Base-by-base conservation (phyloP, 1,139 yeast genomes). In the Geotrichum citri-aurantii region DNA sequence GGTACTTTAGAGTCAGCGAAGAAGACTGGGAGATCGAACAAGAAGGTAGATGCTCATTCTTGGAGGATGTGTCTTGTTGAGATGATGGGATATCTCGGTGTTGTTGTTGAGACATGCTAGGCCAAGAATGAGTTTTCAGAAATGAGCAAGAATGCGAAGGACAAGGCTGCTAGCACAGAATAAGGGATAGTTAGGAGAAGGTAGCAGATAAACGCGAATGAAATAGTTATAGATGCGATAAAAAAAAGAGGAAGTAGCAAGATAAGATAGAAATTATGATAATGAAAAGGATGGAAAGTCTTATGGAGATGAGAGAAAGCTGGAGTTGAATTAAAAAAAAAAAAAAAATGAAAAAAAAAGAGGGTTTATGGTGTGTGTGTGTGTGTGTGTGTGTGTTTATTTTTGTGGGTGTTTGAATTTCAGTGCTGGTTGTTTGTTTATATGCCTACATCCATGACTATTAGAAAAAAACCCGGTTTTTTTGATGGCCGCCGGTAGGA, bases 21-120 rank as follows among this genome's bases (percentile, higher is more conserved):
- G 59, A 44, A 42, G 58, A 51, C 49, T 24, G 49, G 3, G 44
- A 12, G 14, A 8, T n/a, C 42, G 19, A 17, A 31, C 37, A 31
- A 12, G 37, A 31, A 7, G 19, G 19, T n/a, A 37, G 14, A 17
- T 14, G 44, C 44, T 37, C 44, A 37, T 17, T 37, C 17, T 37
- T 37, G 21, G 44, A n/a, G 14, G 44, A 37, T 17, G 44, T 37
- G 17, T n/a, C 44, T 37, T 7, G 19, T 17, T 37, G 44, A 12
- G 10, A 17, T 37, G 44, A 37, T 17, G 44, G 7, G 44, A n/a
- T 37, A n/a, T 37, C 44, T 37, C n/a, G 21, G 14, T 37, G 42
- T 37, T 37, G 42, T 37, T 37, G 44, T 37, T 37, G 44, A 37
- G 44, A 37, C 44, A 37, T 37, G 44, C 37, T 12, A 31, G 37